Conservation (phyloP, 1,284 basidiomycete species). For the Irpex rosettiformis region DNA sequence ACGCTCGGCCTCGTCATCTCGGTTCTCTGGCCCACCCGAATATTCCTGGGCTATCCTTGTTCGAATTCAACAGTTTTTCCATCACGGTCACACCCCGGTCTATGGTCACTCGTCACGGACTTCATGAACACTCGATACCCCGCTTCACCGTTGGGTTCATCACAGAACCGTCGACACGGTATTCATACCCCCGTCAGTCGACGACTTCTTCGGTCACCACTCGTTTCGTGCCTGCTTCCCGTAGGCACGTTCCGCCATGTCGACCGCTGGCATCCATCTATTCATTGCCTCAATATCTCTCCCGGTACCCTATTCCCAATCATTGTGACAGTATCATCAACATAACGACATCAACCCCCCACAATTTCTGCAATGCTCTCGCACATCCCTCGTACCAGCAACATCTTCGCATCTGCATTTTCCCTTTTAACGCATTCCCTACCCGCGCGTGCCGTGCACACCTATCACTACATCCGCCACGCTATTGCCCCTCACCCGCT, state of each 20-base stretch:
- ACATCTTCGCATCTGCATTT: constrained; percentile 33
- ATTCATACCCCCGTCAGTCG: constrained; percentile 45
- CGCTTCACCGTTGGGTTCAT: constrained; percentile 27
- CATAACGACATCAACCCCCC: constrained; percentile 26
- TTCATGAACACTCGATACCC: constrained; percentile 30
- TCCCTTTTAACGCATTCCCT: constrained; percentile 10
- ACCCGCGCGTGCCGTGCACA: constrained; percentile 24
- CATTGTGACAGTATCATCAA: constrained; percentile 39
- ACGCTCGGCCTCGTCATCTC: constrained; percentile 32
- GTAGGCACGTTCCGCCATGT: constrained; percentile 12
- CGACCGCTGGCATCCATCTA: constrained; percentile 18
- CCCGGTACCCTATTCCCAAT: constrained; percentile 19
- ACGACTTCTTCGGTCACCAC: constrained; percentile 19
- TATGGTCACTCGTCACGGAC: constrained; percentile 41
- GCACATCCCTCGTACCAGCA: constrained; percentile 26
- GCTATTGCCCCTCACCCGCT: constrained; percentile 16
- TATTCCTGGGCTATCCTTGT: constrained; percentile 25
- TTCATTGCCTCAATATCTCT: constrained; percentile 18
- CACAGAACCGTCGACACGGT: constrained; percentile 32
- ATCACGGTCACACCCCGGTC: constrained; percentile 27
- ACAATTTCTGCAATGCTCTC: constrained; percentile 33
- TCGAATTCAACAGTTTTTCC: constrained; percentile 18
- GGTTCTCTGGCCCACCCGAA: constrained; percentile 23
- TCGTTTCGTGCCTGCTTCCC: constrained; percentile 11
- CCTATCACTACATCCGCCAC: constrained; percentile 17